phyloP scores from a whole-genome alignment of 1,284 basidiomycete genomes.

The Gastroboletus turbinatus region DNA sequence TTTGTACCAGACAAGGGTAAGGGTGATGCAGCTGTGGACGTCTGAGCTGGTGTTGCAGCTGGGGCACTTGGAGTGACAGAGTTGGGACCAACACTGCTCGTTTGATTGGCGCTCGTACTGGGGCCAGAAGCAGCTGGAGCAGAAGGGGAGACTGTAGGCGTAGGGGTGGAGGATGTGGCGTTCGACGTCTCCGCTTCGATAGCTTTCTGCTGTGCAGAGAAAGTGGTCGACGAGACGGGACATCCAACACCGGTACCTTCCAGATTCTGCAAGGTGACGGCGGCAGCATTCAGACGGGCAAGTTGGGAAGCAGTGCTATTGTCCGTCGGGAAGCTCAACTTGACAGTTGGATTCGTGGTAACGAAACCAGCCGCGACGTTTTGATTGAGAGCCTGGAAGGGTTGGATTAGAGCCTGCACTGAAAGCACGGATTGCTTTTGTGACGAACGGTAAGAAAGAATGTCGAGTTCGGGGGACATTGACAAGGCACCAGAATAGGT shows the following conservation, averaged over 20 bases:
- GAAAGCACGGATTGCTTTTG: not conserved
- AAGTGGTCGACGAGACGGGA: conserved; percentile 52
- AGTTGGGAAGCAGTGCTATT: conserved; percentile 50
- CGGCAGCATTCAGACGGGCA: conserved; percentile 49
- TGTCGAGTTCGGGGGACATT: conserved; percentile 56
- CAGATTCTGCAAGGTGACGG: conserved; percentile 55
- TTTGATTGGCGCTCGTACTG: not conserved
- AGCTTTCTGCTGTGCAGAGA: conserved; percentile 46
- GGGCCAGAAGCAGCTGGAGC: not conserved
- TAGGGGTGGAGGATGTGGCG: not conserved
- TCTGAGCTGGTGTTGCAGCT: not conserved
- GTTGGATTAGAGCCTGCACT: conserved; percentile 4
- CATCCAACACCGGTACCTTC: conserved; percentile 53
- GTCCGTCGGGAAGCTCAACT: conserved; percentile 59
- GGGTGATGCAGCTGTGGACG: not conserved
- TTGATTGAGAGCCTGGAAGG: conserved; percentile 45
- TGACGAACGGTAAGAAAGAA: conserved; percentile 47
- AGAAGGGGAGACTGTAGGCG: not conserved
- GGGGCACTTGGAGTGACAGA: not conserved
- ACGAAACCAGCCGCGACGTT: conserved; percentile 61
- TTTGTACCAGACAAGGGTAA: not conserved
- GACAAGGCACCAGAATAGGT: conserved; percentile 57
- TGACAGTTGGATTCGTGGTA: conserved; percentile 57
- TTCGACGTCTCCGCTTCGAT: conserved; percentile 32
- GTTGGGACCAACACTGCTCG: not conserved